Evolutionary conservation across 305 asterid species (phyloP).

Genomic region (Rubia peregrina): DNA sequence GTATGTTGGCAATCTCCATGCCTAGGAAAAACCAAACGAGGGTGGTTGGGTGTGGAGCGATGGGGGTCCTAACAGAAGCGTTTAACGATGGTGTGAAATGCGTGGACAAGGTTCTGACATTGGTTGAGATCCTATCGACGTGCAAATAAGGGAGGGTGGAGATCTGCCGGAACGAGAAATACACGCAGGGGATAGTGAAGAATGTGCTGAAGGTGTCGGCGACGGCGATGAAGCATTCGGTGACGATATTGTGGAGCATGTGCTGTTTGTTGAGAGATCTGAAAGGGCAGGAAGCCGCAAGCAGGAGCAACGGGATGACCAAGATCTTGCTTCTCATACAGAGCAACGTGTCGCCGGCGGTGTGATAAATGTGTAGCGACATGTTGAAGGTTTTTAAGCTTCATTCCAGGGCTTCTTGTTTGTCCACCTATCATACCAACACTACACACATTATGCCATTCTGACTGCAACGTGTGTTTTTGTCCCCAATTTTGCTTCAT

Average conservation of each 20-base stretch:
- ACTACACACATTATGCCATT: constrained; percentile 87
- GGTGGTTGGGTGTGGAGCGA: constrained; percentile 48
- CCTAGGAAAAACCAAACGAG: constrained; percentile 30
- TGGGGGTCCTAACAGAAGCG: constrained; percentile 33
- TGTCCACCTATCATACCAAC: constrained; percentile 63
- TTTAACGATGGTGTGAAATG: constrained; percentile 36
- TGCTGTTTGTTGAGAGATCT: constrained; percentile 59
- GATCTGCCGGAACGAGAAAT: constrained; percentile 36
- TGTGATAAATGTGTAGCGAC: constrained; percentile 68
- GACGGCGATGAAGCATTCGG: constrained; percentile 63
- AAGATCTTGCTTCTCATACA: constrained; percentile 63
- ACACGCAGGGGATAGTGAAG: constrained; percentile 46
- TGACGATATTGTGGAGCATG: constrained; percentile 67
- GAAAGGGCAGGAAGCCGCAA: constrained; percentile 43
- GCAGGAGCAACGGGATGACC: constrained; percentile 55
- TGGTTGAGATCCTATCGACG: constrained; percentile 44
- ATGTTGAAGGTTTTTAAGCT: constrained; percentile 55
- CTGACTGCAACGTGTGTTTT: constrained; percentile 26
- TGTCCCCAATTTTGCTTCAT: not conserved
- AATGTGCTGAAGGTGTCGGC: constrained; percentile 57
- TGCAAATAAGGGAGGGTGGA: constrained; percentile 59
- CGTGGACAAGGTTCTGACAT: constrained; percentile 46
- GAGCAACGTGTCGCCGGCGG: constrained; percentile 60
- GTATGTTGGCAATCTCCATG: constrained; percentile 35
- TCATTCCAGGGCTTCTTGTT: constrained; percentile 33